phyloP scores from a whole-genome alignment of 129 eudicot genomes.

The Lonicera japonica region DNA sequence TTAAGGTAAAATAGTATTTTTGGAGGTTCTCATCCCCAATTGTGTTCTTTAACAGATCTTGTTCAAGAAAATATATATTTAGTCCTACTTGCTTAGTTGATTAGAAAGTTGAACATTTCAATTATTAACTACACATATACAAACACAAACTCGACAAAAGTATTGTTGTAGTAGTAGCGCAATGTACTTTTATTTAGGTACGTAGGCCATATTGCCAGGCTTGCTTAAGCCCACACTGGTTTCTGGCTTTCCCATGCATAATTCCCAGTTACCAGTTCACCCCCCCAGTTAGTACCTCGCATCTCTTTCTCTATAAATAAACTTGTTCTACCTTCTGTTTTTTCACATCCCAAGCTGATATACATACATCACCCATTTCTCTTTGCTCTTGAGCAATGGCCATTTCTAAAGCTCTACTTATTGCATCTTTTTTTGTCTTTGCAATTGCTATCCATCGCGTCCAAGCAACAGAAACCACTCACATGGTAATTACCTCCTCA shows the following conservation, averaged over 20 bases:
- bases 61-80: too few relatives aligned
- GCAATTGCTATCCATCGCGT: constrained; percentile 8
- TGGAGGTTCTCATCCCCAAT: too few relatives aligned
- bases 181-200: not conserved
- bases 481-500: not conserved
- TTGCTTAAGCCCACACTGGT: too few relatives aligned
- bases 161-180: too few relatives aligned
- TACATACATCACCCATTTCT: not conserved
- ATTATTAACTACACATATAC: too few relatives aligned
- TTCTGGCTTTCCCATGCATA: constrained; percentile 7
- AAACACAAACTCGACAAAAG: too few relatives aligned
- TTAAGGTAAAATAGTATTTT: too few relatives aligned
- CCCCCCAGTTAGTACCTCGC: not conserved
- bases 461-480: constrained; percentile 11
- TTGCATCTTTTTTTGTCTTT: constrained; percentile 11
- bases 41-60: too few relatives aligned
- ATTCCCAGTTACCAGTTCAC: too few relatives aligned
- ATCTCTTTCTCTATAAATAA: constrained; percentile 5
- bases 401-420: constrained; percentile 3
- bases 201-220: constrained; percentile 7
- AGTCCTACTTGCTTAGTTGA: too few relatives aligned
- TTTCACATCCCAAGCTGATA: not conserved
- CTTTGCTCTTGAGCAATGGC: not conserved
- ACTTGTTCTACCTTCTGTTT: not conserved
- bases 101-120: too few relatives aligned